A percentile compares a stretch with the other conserved stretches of the same genome.
Evolutionary conservation across 2,329 filamentous ascomycete species (phyloP).

Genomic region (Aciculosporium take): DNA sequence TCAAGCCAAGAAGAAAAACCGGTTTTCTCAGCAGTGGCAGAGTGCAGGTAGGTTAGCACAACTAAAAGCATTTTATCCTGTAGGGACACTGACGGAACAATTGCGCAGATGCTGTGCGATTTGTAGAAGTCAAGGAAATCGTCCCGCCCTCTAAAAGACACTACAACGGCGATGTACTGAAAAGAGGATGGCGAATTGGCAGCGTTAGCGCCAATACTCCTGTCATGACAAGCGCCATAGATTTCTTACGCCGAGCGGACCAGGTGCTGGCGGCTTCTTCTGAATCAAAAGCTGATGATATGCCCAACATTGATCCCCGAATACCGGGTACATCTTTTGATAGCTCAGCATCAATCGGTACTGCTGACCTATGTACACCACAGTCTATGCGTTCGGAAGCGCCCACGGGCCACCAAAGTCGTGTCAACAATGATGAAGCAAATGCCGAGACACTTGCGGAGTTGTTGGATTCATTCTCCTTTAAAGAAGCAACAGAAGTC

Average conservation of each 20-base stretch:
- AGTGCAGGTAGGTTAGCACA: not conserved
- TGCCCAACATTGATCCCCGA: not conserved
- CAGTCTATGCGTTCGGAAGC: not conserved
- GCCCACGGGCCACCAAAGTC: not conserved
- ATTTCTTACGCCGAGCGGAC: conserved; percentile 4
- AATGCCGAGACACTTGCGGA: conserved; percentile 1
- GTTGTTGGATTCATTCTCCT: conserved; percentile 4
- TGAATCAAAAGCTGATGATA: not conserved
- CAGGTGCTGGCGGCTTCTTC: not conserved
- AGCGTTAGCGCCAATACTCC: not conserved
- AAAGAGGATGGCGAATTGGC: conserved; percentile 1
- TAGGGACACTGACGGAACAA: not conserved
- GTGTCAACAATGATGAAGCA: not conserved
- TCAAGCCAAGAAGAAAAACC: not conserved
- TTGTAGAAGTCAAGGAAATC: not conserved
- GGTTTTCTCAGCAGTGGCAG: not conserved
- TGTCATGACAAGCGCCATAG: conserved; percentile 1
- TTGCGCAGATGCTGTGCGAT: not conserved
- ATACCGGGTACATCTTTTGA: not conserved
- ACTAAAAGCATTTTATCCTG: not conserved
- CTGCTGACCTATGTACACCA: not conserved
- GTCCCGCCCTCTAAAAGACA: conserved; percentile 2
- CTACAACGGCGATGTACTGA: not conserved
- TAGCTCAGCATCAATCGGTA: not conserved
- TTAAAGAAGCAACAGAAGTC: not conserved